Conservation (phyloP, 495 filamentous ascomycete genomes). For the Neurospora pannonica region DNA sequence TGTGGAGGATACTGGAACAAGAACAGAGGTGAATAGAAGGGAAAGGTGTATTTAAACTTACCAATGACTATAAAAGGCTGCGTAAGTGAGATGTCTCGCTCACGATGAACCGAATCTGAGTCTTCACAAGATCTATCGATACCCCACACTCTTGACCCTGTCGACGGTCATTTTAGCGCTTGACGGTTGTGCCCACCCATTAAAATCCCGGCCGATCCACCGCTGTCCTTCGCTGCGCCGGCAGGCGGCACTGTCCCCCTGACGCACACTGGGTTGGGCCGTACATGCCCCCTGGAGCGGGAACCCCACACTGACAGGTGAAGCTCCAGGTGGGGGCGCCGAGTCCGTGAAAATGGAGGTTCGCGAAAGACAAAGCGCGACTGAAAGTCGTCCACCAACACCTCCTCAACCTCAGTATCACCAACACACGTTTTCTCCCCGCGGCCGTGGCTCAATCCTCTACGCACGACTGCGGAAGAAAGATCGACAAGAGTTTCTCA, state of each 20-base stretch:
- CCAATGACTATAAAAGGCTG: not conserved
- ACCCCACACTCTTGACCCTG: not conserved
- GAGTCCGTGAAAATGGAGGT: not conserved
- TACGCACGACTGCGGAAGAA: slow-evolving; percentile 6
- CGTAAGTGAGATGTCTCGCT: not conserved
- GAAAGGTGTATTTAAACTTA: not conserved
- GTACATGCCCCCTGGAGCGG: not conserved
- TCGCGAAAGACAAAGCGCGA: not conserved
- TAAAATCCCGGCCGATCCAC: not conserved
- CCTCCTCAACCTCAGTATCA: not conserved
- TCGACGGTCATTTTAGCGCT: not conserved
- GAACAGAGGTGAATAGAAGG: not conserved
- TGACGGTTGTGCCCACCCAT: not conserved
- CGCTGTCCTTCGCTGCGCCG: not conserved
- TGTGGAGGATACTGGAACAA: not conserved
- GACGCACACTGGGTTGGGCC: not conserved
- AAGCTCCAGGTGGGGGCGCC: not conserved
- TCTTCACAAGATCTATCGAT: not conserved
- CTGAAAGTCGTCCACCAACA: not conserved
- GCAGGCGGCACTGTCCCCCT: not conserved
- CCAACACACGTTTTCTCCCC: not conserved
- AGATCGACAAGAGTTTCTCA: not conserved
- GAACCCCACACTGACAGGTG: not conserved
- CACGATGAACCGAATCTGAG: not conserved
- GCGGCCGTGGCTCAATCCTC: not conserved